Evolutionary conservation across 2,329 filamentous ascomycete genomes (phyloP).

Genomic region (Ramularia endophylla): DNA sequence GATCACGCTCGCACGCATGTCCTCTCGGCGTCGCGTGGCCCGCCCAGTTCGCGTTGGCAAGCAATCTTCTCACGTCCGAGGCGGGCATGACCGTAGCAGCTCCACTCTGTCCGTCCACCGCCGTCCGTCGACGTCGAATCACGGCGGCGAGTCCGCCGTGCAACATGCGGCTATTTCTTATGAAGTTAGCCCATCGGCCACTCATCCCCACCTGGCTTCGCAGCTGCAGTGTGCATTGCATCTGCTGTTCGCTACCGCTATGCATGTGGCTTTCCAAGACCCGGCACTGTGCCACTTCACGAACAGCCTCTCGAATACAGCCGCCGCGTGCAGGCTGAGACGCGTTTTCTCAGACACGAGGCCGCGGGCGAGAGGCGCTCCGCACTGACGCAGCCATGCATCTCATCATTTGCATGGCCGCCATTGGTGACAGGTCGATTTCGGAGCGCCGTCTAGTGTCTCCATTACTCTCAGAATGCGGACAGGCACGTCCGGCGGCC

Average conservation of each 20-base stretch:
- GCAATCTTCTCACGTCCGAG: too few species aligned
- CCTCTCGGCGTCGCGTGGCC: too few species aligned
- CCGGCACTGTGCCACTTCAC: not conserved
- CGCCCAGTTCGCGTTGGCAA: too few species aligned
- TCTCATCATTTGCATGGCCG: conserved; percentile 10
- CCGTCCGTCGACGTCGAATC: conserved; percentile 17
- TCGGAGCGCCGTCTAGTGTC: conserved; percentile 8
- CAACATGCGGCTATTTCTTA: conserved; percentile 14
- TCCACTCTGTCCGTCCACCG: not conserved
- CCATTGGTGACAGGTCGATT: conserved; percentile 10
- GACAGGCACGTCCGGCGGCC: not conserved
- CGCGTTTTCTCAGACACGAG: conserved; percentile 12
- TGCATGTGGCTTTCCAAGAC: not conserved
- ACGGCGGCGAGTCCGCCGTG: conserved; percentile 6
- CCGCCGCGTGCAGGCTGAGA: conserved; percentile 11
- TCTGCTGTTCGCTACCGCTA: conserved; percentile 4
- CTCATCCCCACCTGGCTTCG: conserved; percentile 11
- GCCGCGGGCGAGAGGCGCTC: conserved; percentile 4
- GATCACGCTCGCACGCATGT: too few species aligned
- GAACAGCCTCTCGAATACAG: conserved; percentile 1
- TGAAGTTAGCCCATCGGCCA: conserved; percentile 16
- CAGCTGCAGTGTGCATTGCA: conserved; percentile 10
- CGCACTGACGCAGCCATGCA: conserved; percentile 9
- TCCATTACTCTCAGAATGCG: not conserved
- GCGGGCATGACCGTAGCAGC: too few species aligned